Conservation (phyloP, 176 grass and related monocot genomes). For the Ananas comosus region DNA sequence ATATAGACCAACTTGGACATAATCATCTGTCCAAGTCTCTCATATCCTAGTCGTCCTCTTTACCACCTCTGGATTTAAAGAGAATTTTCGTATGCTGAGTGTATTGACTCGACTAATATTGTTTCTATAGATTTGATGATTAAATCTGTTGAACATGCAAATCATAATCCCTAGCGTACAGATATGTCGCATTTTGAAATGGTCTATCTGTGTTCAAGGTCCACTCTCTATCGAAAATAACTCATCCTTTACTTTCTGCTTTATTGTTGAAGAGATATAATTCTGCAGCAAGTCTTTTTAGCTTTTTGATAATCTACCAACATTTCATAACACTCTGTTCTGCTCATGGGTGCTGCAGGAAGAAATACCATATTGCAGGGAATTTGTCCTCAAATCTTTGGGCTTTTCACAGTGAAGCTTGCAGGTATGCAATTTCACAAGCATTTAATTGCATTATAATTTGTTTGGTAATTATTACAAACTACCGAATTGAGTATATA, state of each 20-base stretch:
- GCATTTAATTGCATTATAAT: constrained; percentile 10
- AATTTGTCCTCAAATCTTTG: constrained; percentile 86
- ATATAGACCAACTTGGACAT: too few relatives aligned
- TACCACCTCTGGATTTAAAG: too few relatives aligned
- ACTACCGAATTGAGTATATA: not conserved
- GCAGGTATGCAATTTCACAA: constrained; percentile 41
- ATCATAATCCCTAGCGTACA: too few relatives aligned
- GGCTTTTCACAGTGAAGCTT: constrained; percentile 94
- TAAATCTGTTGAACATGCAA: too few relatives aligned
- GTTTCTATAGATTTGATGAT: too few relatives aligned
- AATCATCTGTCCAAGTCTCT: too few relatives aligned
- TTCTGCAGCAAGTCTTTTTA: not conserved
- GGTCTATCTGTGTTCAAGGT: too few relatives aligned
- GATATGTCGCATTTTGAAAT: too few relatives aligned
- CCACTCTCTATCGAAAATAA: not conserved
- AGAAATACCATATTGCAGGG: constrained; percentile 69
- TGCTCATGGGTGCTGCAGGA: constrained; percentile 30
- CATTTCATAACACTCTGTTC: not conserved
- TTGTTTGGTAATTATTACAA: not conserved
- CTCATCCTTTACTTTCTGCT: not conserved
- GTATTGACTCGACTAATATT: too few relatives aligned
- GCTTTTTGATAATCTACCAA: not conserved
- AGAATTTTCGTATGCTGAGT: too few relatives aligned
- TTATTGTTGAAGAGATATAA: not conserved
- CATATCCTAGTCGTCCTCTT: too few relatives aligned